Base-by-base conservation (phyloP, 768 basidiomycete species). In the Amanita rimosa region DNA sequence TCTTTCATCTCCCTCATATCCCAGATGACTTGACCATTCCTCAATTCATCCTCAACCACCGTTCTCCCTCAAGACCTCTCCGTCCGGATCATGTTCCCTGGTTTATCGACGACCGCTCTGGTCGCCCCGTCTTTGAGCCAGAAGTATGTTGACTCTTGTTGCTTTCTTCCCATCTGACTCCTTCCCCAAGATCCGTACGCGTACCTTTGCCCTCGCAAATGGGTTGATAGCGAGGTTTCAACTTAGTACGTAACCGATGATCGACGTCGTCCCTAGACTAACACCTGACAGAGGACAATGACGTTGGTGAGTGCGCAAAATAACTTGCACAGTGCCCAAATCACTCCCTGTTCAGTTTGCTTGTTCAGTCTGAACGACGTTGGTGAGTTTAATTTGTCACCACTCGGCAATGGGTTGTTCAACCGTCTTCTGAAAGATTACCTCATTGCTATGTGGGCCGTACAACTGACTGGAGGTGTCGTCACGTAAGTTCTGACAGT, bases 11-110 rank as follows among this genome's bases (percentile, higher is more conserved):
- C 13, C 71, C 73, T 2, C 53, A 52, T 49, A 76, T 82, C 46
- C 82, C 82, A 13, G 80, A 84, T 55, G 60, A 83, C 61, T 62
- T 84, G 35, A 76, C 74, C 17, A 67, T 85, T 7, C 75, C 82
- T 6, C 83, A 85, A 60, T 85, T 85, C 58, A 67, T 85, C 39
- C 67, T 85, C 14, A 72, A 76, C 46, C 60, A 57, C 1, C 49
- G 63, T 19, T 65, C 73, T 37, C 62, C 68, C 6, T 58, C 50
- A 21, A 62, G 74, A 35, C 81, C 81, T 0, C n/a, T 56, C 8
- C 67, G 80, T 44, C 69, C 68, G 17, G 52, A 62, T 0, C 64
- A 66, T 31, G 57, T 62, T 6, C 79, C 81, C 6, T 82, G 74
- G 71, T 65, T 85, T 46, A 73, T 83, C 22, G 73, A 85, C 14